Conservation (phyloP, 75 land plant genomes). For the Larix kaempferi region DNA sequence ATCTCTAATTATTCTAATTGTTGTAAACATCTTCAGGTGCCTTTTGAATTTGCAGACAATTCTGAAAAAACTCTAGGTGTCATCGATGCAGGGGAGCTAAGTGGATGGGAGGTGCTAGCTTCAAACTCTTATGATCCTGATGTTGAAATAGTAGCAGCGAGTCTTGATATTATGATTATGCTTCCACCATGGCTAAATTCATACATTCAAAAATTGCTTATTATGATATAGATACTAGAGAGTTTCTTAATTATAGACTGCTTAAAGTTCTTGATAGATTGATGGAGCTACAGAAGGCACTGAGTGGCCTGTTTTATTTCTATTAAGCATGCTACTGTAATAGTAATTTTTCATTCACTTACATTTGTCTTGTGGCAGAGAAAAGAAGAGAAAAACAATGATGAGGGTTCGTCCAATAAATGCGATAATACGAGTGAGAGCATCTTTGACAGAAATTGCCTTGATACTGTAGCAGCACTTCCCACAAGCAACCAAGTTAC, state of each 20-base stretch:
- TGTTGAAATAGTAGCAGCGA: neutral
- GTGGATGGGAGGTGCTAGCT: neutral
- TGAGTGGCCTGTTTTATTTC: neutral
- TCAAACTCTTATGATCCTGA: constrained; percentile 3
- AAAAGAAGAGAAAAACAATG: neutral
- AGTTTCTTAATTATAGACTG: neutral
- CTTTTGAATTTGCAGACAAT: neutral
- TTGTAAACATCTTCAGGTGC: neutral
- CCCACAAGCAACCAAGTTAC: neutral
- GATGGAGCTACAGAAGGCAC: neutral
- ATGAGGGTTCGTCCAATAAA: neutral
- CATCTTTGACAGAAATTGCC: neutral
- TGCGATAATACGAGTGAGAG: neutral
- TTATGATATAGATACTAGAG: neutral
- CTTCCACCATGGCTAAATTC: neutral
- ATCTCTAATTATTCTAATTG: neutral
- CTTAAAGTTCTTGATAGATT: neutral
- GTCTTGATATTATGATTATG: neutral
- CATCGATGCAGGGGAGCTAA: neutral
- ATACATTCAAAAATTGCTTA: neutral
- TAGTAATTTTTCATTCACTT: neutral
- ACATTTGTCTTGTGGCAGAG: neutral
- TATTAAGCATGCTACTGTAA: neutral
- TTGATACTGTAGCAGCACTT: neutral
- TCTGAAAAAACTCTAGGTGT: neutral